Evolutionary conservation across 208 protist genomes (phyloP).

Genomic region (Entamoeba dispar): DNA sequence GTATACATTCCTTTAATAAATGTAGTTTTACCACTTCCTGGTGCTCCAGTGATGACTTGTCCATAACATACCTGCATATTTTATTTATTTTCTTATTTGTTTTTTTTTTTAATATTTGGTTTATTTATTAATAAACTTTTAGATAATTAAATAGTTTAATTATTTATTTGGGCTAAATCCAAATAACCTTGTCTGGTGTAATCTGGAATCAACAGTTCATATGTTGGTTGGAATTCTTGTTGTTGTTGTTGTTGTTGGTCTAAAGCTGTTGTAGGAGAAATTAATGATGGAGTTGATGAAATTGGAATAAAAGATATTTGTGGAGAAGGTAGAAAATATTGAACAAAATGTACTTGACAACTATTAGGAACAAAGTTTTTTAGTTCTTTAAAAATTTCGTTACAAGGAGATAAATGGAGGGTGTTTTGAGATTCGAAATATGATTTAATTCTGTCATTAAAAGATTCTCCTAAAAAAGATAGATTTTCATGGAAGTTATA

Average conservation of each 20-base stretch:
- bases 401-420: not conserved
- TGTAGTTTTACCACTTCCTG: constrained; percentile 25
- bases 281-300: not conserved
- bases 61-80: not conserved
- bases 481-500: not conserved
- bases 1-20: constrained; percentile 11
- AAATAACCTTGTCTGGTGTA: not conserved
- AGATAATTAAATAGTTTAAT: too few relatives aligned
- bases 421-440: not conserved
- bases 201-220: not conserved
- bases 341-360: not conserved
- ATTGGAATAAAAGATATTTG: too few relatives aligned
- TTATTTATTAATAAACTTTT: too few relatives aligned
- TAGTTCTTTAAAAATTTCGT: not conserved
- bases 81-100: too few relatives aligned
- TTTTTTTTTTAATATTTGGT: too few relatives aligned
- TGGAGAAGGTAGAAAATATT: not conserved
- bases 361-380: not conserved
- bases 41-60: constrained; percentile 6
- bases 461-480: not conserved
- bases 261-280: not conserved
- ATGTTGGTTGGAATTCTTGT: not conserved
- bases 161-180: not conserved
- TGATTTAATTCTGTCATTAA: not conserved
- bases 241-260: not conserved